Base-by-base conservation (phyloP, 495 filamentous ascomycete genomes). In the Letharia columbiana region DNA sequence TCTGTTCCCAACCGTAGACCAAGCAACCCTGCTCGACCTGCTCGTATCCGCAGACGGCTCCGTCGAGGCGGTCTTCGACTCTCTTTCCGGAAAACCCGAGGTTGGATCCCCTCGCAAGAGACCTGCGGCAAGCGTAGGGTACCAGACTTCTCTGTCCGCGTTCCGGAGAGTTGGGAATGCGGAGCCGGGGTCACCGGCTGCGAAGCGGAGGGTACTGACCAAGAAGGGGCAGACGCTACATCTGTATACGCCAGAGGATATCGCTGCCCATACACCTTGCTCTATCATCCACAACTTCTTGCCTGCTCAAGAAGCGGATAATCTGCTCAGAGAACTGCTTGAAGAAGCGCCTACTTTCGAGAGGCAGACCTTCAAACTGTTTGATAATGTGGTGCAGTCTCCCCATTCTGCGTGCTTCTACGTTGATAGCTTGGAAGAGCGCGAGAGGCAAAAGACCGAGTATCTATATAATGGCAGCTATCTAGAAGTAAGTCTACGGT, bases 261-360 rank as follows among this genome's bases (percentile, higher is more conserved):
- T 97, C 39, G 86, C 88, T 60, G 77, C 82, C 20, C 82, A 92
- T 70, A 96, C 94, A 0, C 91, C 94, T 23, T 96, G 91, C 76
- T 90, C 88, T 12, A 87, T 96, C 68, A 86, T 96, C 71, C 92
- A 92, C 77, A 93, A 95, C 71, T 97, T 97, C 72, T 81, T 98
- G 0, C 87, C 90, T 0, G 17, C 80, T 0, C 78, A 85, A 11
- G 81, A 88, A 60, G 93, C 93, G 28, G 87, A 89, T 62, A 75
- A 78, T 7, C 83, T 98, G 15, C 81, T 97, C 0, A 68, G 76
- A 4, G 92, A 97, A 71, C 79, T 97, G 28, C 79, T 97, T 1
- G 76, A 82, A 20, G 91, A 96, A 77, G 83, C 89, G 2, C 75
- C 81, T n/a, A 83, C 90, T 1, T 97, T 92, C 73, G 78, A 84